A percentile compares a stretch with the other conserved stretches of the same genome.
phyloP scores from a whole-genome alignment of 495 filamentous ascomycete genomes.

The Penicillium lagena region DNA sequence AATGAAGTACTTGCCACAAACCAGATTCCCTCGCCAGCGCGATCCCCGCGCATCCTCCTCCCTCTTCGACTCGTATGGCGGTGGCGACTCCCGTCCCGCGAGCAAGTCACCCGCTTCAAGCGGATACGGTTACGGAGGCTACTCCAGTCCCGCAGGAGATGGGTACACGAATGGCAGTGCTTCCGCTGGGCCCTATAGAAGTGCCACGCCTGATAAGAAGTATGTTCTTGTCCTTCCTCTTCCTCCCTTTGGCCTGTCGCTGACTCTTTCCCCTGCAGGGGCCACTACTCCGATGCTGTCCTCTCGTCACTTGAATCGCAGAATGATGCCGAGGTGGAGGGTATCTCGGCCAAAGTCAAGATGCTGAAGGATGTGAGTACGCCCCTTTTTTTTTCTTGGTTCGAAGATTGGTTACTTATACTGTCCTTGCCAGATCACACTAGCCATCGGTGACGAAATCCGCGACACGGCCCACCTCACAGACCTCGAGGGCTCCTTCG shows the following conservation, averaged over 20 bases:
- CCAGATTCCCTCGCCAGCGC: slow-evolving; percentile 63
- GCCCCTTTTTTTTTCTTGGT: background rate
- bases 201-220: slow-evolving; percentile 82
- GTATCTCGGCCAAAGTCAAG: slow-evolving; percentile 84
- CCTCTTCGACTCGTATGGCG: slow-evolving; percentile 76
- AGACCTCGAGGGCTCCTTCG: slow-evolving; percentile 80
- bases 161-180: slow-evolving; percentile 27
- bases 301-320: slow-evolving; percentile 92
- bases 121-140: slow-evolving; percentile 52
- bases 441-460: slow-evolving; percentile 93
- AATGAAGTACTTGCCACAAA: background rate
- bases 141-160: slow-evolving; percentile 45
- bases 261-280: slow-evolving; percentile 39
- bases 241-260: background rate
- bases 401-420: slow-evolving; percentile 1
- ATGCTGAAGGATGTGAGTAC: slow-evolving; percentile 81
- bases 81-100: slow-evolving; percentile 49
- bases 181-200: slow-evolving; percentile 36
- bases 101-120: slow-evolving; percentile 47
- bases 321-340: slow-evolving; percentile 86
- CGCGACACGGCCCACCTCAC: slow-evolving; percentile 76
- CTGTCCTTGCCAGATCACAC: slow-evolving; percentile 57
- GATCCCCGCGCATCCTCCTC: slow-evolving; percentile 76
- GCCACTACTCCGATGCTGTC: slow-evolving; percentile 90
- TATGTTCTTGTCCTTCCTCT: slow-evolving; percentile 21